Evolutionary conservation across 176 grass and related monocot species (phyloP).

Genomic region (sorghum (Sorghum bicolor)): DNA sequence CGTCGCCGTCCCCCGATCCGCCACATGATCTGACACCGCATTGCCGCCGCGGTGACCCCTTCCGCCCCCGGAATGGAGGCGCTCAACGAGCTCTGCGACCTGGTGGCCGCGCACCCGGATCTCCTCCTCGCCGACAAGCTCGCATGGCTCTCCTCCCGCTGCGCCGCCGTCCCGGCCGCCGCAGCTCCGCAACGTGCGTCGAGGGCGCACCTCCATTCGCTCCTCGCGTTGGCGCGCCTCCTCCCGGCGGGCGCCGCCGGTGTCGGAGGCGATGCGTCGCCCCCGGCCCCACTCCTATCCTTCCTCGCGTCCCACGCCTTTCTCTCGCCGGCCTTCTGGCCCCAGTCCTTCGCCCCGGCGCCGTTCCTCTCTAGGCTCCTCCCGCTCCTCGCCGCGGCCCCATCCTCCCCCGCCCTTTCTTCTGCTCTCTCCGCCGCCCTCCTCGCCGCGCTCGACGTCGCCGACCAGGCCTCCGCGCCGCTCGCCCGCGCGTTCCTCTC

Average conservation of each 20-base stretch:
- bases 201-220: conserved; percentile 87
- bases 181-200: conserved; percentile 24
- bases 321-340: conserved; percentile 69
- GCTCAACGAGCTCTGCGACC: conserved; percentile 93
- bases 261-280: not conserved
- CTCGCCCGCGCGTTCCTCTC: conserved; percentile 74
- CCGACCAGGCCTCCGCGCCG: conserved; percentile 37
- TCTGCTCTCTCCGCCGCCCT: conserved; percentile 44
- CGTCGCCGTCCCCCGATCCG: conserved; percentile 34
- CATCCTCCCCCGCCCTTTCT: conserved; percentile 51
- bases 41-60: conserved; percentile 27
- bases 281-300: conserved; percentile 49
- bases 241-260: conserved; percentile 41
- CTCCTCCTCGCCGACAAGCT: conserved; percentile 94
- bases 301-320: conserved; percentile 62
- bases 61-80: conserved; percentile 61
- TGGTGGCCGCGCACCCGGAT: conserved; percentile 84
- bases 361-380: conserved; percentile 65
- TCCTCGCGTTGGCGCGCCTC: conserved; percentile 77
- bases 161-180: conserved; percentile 24
- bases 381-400: conserved; percentile 44
- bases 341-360: conserved; percentile 51
- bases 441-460: conserved; percentile 55
- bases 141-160: conserved; percentile 91
- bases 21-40: conserved; percentile 49